Base-by-base conservation (phyloP, 768 basidiomycete genomes). In the Lanmaoa rubissima region DNA sequence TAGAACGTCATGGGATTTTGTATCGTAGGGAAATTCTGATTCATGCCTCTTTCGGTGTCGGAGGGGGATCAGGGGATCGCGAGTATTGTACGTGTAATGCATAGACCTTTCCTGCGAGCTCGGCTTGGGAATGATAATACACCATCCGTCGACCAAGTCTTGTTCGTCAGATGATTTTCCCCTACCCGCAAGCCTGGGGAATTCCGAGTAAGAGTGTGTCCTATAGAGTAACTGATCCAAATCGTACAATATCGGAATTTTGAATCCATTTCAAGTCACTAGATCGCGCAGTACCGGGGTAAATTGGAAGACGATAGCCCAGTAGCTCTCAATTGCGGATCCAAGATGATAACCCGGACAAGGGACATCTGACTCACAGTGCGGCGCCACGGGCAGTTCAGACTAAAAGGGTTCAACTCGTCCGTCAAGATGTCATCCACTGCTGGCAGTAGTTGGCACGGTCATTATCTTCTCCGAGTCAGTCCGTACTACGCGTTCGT, bases 91-190 rank as follows among this genome's bases (percentile, higher is more conserved):
- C 38, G 28, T 14, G 17, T 39, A 17, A n/a, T n/a, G 17, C 17
- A 39, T 7, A 13, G 4, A 17, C n/a, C 48, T 16, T 26, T 39
- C 19, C 40, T 46, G 52, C 34, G 8, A 45, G 38, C 4, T 45
- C 52, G 17, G 26, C 48, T 43, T 40, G 32, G 43, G 36, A 44
- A 51, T 41, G 51, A 57, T 57, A 35, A 57, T 57, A 24, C 41
- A 45, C 39, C 17, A 17, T 24, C 21, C 9, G 12, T 47, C 6
- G n/a, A 5, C 13, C 46, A 10, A 32, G n/a, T 10, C 16, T 13
- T n/a, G 26, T 31, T 46, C 26, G n/a, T 7, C 12, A 19, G 17
- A n/a, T 8, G 4, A 8, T 9, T 4, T 16, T 16, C 21, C 8
- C 21, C 4, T 3, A 19, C 28, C n/a, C 8, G 31, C 31, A 4